Conservation (phyloP, 139 green algal species). For the Gonium pectorale region DNA sequence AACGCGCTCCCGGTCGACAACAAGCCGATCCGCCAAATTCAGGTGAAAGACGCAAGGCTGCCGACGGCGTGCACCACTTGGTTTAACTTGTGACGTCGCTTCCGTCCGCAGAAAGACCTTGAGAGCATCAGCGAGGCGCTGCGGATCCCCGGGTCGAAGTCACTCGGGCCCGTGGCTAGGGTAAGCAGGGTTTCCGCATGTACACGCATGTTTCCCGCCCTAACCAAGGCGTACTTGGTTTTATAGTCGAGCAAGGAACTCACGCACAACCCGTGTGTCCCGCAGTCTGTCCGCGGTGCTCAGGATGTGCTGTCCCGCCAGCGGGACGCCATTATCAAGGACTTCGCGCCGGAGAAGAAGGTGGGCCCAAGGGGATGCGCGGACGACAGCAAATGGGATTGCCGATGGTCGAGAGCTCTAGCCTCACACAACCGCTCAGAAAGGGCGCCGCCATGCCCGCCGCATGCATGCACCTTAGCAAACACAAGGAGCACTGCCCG, state of each 20-base stretch:
- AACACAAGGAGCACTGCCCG: too few relatives aligned
- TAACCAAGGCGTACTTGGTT: too few relatives aligned
- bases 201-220: too few relatives aligned
- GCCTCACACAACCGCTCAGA: too few relatives aligned
- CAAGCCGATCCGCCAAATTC: constrained; percentile 90
- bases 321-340: constrained; percentile 67
- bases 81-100: background rate
- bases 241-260: too few relatives aligned
- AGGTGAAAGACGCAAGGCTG: constrained; percentile 59
- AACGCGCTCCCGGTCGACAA: constrained; percentile 96
- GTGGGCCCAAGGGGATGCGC: too few relatives aligned
- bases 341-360: constrained; percentile 85
- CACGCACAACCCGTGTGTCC: too few relatives aligned
- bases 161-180: constrained; percentile 76
- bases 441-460: too few relatives aligned
- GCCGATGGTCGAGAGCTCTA: too few relatives aligned
- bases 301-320: constrained; percentile 69
- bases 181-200: too few relatives aligned
- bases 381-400: too few relatives aligned
- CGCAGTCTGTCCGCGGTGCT: constrained; percentile 73
- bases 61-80: background rate
- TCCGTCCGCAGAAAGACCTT: constrained; percentile 71
- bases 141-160: constrained; percentile 88
- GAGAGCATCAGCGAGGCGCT: constrained; percentile 93
- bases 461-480: too few relatives aligned